Evolutionary conservation across 345 rosid genomes (phyloP), one percentile per base, ranked within the genome.

Genomic region (Eucalyptus cladocalyx): DNA sequence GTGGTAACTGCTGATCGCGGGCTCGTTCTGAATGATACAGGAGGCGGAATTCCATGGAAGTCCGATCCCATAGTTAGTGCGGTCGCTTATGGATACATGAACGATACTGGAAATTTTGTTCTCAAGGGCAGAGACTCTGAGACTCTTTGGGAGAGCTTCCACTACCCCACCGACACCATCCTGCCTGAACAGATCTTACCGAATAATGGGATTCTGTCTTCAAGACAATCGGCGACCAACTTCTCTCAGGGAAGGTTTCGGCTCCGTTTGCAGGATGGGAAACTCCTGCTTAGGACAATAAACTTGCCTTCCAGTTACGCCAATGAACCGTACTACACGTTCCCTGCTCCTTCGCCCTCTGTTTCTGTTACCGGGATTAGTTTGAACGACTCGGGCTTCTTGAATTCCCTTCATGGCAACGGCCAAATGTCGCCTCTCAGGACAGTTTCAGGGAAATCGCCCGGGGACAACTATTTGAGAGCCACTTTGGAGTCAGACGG

Each of bases 401-500:
- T 92, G 51, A 87, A 89, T 83, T 16, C 88, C 47, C 53, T 87
- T 88, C 86, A 30, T 56, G 23, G n/a, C 72, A 86, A 89, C 49
- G 72, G 86, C 62, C 28, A 13, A 32, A 69, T 8, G n/a, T 65
- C 26, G 19, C 17, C 19, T 37, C 87, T 92, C 17, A 40, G 19
- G 2, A 40, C 32, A 24, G 69, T 28, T 32, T 67, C 3, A 9
- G 19, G 37, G 62, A 2, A 3, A 16, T 86, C 76, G 17, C 83
- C 91, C 13, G 4, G 37, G 15, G 88, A 88, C n/a, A 67, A 87
- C 34, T 93, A 93, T 65, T 83, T 86, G 16, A 87, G 93, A 87
- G 93, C 87, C 34, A 89, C 92, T 14, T 83, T 94, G 21, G 90
- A 89, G 80, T 91, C n/a, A 81, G 91, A 91, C 58, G 94, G 94